Base-by-base conservation (phyloP, 2,329 filamentous ascomycete genomes). In the Akanthomyces uredinophilus region DNA sequence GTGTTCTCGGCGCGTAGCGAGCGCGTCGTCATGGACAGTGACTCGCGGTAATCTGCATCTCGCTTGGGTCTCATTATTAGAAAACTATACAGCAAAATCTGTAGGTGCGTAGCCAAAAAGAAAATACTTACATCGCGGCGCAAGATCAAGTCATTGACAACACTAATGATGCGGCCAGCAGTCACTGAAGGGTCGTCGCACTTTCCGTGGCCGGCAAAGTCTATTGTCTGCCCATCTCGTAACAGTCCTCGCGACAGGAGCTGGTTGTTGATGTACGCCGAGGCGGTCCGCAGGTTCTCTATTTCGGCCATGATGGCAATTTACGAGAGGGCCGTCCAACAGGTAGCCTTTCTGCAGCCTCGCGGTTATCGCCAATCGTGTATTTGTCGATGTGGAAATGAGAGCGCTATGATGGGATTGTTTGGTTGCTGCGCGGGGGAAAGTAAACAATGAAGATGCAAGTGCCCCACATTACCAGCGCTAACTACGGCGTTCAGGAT, bases 61-160 rank as follows among this genome's bases (percentile, higher is more conserved):
- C 92, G 90, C 90, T 96, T 74, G 52, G 41, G 18, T 32, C 6
- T 24, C 22, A 59, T 68, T 62, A 44, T 61, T 50, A 61, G 59
- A 47, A 53, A 53, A 39, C 18, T n/a, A 54, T n/a, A 60, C 5
- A 46, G n/a, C 10, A 37, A 52, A 44, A 2, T 43, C n/a, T 37
- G 10, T 32, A 41, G 46, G 24, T 27, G 41, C 13, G 20, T 32
- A 14, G 22, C 11, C 6, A 5, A 14, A 16, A 53, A 5, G 13
- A 16, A 53, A 61, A 80, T 20, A 11, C 87, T 69, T 79, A 96
- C 92, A 74, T 99, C 95, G 79, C 93, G 86, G 67, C 93, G 86
- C 64, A 97, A 74, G 63, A 99, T 91, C 68, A 99, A 77, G 72
- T 99, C 95, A 75, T 99, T 96, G 54, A 99, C 87, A 27, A 99